Evolutionary conservation across 305 asterid genomes (phyloP), one percentile per base, ranked within the genome.

Genomic region (Fraxinus greggii): DNA sequence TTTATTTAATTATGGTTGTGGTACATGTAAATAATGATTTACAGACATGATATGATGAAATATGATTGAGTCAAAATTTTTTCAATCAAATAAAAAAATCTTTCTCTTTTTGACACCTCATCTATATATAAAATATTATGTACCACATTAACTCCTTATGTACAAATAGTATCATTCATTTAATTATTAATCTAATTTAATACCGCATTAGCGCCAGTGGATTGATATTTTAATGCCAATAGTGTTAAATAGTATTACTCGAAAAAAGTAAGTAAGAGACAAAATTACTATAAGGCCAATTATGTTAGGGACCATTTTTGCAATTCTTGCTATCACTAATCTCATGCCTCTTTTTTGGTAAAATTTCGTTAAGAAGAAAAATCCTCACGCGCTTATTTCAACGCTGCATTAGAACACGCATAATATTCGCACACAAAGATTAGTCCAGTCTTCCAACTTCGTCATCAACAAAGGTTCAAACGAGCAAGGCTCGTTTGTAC

Each of bases 381-480:
- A 5, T 61, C 88, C 31, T 78, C 83, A 84, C 87, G 9, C 86
- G 83, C 59, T 74, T 82, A 56, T 56, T 56, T 56, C 28, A 56
- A 26, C 35, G 8, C 48, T 38, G 7, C 70, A 63, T 77, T 7
- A 72, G 38, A 24, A 63, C 23, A 1, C 19, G 8, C 19, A 15
- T 17, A 38, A 54, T 54, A 19, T 54, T 5, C 19, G 23, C 33
- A 61, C 17, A 12, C 32, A 51, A 61, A 36, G 38, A 77, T 42
- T 40, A 76, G 54, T 17, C 61, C 21, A 51, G 61, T 51, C 23
- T 51, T 45, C 56, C 56, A 45, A 45, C 54, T 45, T 78, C 82
- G 86, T 86, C 91, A 86, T 79, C 85, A 73, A 67, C 78, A 88
- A 90, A 87, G 90, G 89, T 83, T 48, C 88, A 84, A 76, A 74